Base-by-base conservation (phyloP, 495 filamentous ascomycete genomes). In the Penicillium paxilli region DNA sequence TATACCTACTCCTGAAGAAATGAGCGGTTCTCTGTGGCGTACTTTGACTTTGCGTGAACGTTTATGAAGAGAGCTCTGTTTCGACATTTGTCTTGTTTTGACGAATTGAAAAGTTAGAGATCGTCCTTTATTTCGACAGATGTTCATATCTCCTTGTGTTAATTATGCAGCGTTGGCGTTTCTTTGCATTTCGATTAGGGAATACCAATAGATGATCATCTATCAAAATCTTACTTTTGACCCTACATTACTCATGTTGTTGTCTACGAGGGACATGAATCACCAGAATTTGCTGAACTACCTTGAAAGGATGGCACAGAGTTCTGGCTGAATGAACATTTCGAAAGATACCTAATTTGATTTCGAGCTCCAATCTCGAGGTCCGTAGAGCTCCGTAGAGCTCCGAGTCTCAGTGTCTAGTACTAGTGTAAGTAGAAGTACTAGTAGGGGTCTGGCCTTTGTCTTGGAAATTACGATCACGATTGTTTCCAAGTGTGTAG, bases 1-100 rank as follows among this genome's bases (percentile, higher is more conserved):
- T 96, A 41, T 99, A 98, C 70, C 79, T 99, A 54, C 80, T 98
- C 30, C 76, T 92, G 49, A 97, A 96, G 86, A 93, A 91, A 84
- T 96, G 80, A 70, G 52, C 42, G 40, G 23, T 6, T 22, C 23
- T 22, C 20, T 35, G 23, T 22, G 14, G 26, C n/a, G n/a, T 7
- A 16, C 14, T 19, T 38, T 19, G 35, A 7, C 16, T 38, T 16
- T 38, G 4, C 16, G 17, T 38, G 14, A 19, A 38, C 4, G 2
- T 19, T 38, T 38, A 38, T 38, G 14, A 38, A 38, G 16, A 38
- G 35, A 19, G 4, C 35, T n/a, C 14, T 20, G 3, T 48, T 17
- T 48, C 7, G 19, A 22, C 14, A 33, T 48, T 23, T 10, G 24
- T 16, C 26, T 48, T 7, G 7, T 20, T 8, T 40, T 44, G 26